Percentiles rank a stretch among this genome's conserved stretches.
phyloP scores from a whole-genome alignment of 2,329 filamentous ascomycete genomes.

The Stachybotrys chlorohalonatus region DNA sequence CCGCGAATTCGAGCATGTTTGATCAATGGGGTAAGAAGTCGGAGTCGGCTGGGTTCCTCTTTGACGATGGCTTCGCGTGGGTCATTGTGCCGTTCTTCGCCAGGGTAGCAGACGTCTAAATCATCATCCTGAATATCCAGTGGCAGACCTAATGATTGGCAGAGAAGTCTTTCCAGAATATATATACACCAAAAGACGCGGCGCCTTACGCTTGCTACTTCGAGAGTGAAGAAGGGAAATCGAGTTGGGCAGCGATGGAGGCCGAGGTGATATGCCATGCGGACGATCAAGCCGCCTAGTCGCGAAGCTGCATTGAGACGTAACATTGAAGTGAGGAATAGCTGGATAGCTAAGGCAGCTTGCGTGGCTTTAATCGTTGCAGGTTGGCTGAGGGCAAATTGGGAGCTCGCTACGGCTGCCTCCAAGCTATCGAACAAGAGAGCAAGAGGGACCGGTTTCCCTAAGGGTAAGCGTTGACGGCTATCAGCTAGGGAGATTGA shows the following conservation, averaged over 20 bases:
- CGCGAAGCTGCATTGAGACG: conserved; percentile 48
- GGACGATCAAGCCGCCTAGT: conserved; percentile 43
- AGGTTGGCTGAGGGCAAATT: conserved; percentile 34
- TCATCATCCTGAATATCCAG: conserved; percentile 47
- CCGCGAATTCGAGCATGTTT: conserved; percentile 40
- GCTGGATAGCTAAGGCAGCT: conserved; percentile 41
- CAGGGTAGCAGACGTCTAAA: conserved; percentile 47
- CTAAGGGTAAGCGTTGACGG: conserved; percentile 26
- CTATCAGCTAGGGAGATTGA: conserved; percentile 46
- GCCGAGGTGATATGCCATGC: conserved; percentile 47
- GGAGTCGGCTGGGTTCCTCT: conserved; percentile 18
- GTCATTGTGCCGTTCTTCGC: conserved; percentile 32
- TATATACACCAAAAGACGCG: conserved; percentile 51
- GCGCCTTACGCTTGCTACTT: conserved; percentile 37
- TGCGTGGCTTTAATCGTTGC: conserved; percentile 38
- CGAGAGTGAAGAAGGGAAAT: conserved; percentile 37
- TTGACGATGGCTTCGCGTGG: not conserved
- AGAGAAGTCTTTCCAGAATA: conserved; percentile 43
- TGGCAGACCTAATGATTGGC: conserved; percentile 46
- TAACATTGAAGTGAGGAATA: conserved; percentile 47
- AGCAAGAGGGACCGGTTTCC: conserved; percentile 25
- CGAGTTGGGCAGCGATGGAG: conserved; percentile 48
- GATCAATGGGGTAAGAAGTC: conserved; percentile 28
- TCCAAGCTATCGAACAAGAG: conserved; percentile 40
- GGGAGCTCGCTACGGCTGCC: conserved; percentile 39